Conservation (phyloP, 139 green algal species). For the Haematococcus lacustris region DNA sequence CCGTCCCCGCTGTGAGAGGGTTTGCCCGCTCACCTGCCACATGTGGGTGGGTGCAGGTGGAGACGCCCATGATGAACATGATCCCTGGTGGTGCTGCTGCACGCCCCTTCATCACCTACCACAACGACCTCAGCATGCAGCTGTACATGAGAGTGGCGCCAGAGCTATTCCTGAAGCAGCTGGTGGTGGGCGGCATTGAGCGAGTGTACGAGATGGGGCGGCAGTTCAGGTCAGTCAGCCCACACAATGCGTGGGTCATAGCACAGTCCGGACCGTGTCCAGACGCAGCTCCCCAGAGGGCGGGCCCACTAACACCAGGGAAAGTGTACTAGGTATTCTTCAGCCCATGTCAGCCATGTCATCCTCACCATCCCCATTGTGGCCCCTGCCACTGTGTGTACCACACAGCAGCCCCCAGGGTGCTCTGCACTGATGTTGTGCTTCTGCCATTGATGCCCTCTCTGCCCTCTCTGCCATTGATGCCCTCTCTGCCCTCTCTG, state of each 20-base stretch:
- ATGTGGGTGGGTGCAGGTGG: slow-evolving; percentile 65
- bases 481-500: no score
- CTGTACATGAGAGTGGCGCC: slow-evolving; percentile 98
- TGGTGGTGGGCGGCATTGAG: slow-evolving; percentile 96
- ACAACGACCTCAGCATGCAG: slow-evolving; percentile 98
- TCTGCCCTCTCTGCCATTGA: no score
- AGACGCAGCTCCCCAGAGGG: no score
- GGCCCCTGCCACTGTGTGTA: background rate
- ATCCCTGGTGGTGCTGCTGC: slow-evolving; percentile 89
- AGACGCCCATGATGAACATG: slow-evolving; percentile 97
- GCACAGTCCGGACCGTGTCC: background rate
- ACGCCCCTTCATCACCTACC: slow-evolving; percentile 91
- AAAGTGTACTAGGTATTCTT: background rate
- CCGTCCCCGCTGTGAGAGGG: no score
- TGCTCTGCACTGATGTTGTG: background rate
- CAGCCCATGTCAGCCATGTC: background rate
- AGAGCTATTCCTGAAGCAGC: slow-evolving; percentile 98
- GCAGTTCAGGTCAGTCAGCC: slow-evolving; percentile 68
- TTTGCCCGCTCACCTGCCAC: no score
- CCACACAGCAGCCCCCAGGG: background rate
- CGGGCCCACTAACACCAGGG: no score
- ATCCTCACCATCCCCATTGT: background rate
- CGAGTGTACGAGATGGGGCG: slow-evolving; percentile 86
- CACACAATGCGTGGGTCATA: background rate
- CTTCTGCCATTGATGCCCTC: no score